phyloP scores from a whole-genome alignment of 371 early-diverging fungal species.

The Conidiobolus incongruus region DNA sequence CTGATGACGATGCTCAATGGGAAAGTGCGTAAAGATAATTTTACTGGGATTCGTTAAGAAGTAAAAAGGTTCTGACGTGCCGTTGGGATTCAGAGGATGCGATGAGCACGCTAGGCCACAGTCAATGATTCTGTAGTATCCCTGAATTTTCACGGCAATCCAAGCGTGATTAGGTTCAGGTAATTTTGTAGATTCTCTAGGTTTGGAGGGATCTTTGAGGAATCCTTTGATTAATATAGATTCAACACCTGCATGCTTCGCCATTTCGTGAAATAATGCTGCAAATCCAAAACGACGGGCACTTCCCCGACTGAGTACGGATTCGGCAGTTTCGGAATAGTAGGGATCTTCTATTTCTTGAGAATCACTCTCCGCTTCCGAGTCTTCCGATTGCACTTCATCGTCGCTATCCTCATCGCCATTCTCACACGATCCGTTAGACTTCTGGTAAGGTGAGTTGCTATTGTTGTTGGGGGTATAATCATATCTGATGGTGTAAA shows the following conservation, averaged over 20 bases:
- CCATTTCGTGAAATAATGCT: slow-evolving; percentile 27
- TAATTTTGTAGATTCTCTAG: too few species aligned
- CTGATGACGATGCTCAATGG: slow-evolving; percentile 10
- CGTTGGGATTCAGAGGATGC: too few species aligned
- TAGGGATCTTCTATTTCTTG: too few species aligned
- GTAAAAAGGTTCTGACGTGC: slow-evolving; percentile 11
- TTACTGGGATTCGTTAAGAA: slow-evolving; percentile 11
- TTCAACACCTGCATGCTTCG: slow-evolving; percentile 21
- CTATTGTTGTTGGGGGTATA: background rate
- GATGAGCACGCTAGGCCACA: too few species aligned
- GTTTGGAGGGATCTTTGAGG: too few species aligned
- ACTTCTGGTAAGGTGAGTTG: background rate
- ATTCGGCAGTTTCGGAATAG: too few species aligned
- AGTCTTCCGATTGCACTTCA: background rate
- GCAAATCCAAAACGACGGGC: slow-evolving; percentile 16
- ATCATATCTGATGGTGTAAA: slow-evolving; percentile 1
- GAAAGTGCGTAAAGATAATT: slow-evolving; percentile 10
- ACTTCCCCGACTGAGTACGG: background rate
- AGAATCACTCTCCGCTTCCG: background rate
- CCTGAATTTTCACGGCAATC: too few species aligned
- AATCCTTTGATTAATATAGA: too few species aligned
- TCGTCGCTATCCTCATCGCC: background rate
- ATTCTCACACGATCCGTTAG: background rate
- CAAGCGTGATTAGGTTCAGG: too few species aligned
- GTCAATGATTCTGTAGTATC: too few species aligned